phyloP scores from a whole-genome alignment of 352 stramenopile genomes.

The Pythium rhizo-oryzae region DNA sequence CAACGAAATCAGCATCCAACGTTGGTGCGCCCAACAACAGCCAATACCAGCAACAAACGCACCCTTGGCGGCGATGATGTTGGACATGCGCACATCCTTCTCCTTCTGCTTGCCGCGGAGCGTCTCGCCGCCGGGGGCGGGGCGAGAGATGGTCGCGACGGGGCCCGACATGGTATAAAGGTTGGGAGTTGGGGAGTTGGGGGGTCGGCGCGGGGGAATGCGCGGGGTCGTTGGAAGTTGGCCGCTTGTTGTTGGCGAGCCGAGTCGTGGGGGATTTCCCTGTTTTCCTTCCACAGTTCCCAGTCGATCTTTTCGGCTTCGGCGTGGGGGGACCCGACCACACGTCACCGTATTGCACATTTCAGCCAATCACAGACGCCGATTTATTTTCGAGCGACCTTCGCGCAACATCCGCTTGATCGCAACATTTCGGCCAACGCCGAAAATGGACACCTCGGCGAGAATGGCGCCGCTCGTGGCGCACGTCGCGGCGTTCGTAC shows the following conservation, averaged over 20 bases:
- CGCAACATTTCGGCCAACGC: neutral
- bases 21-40: no score
- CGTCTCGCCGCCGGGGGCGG: conserved; percentile 60
- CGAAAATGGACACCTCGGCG: neutral
- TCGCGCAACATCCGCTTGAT: conserved; percentile 28
- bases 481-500: conserved; percentile 27
- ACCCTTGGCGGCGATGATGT: conserved; percentile 99
- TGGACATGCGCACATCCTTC: conserved; percentile 98
- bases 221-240: conserved; percentile 7
- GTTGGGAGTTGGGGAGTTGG: neutral
- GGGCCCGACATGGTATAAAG: conserved; percentile 25
- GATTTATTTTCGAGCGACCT: conserved; percentile 25
- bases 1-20: neutral
- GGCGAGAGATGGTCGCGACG: conserved; percentile 63
- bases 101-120: conserved; percentile 94
- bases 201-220: neutral
- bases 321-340: conserved; percentile 31
- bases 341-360: conserved; percentile 13
- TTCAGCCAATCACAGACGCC: conserved; percentile 32
- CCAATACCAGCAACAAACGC: conserved; percentile 1
- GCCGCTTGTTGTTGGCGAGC: conserved; percentile 13
- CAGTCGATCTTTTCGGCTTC: conserved; percentile 32
- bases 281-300: conserved; percentile 32
- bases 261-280: neutral
- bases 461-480: conserved; percentile 12